Evolutionary conservation across 331 rosid species (phyloP), one percentile per base, ranked within the genome.

Genomic region (Prunus yedoensis): DNA sequence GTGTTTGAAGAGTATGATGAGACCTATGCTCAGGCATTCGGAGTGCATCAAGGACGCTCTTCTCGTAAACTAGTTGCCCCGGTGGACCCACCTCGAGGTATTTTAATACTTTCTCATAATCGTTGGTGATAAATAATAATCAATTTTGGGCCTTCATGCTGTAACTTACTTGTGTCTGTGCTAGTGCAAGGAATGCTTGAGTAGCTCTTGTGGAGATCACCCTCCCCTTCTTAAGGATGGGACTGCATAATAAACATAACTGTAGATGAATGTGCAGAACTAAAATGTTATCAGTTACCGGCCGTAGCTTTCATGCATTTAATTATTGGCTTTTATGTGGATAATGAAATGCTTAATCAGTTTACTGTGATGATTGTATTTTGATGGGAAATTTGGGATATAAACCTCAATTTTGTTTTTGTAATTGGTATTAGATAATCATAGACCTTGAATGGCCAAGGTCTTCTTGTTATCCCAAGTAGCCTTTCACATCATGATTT

Each of bases 11-110:
- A 95, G 78, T 82, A 73, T 75, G 99, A 95, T 72, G 99, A 89
- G 84, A 95, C 99, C 13, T 95, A 95, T 81, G 98, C 97, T 2
- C 91, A 95, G 86, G 99, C 99, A 18, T 95, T 95, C 77, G 96
- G 96, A 30, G 88, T 79, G 71, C 87, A 82, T 80, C 82, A 87
- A 0, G 74, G 78, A 5, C 93, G 94, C 15, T 74, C 88, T 43
- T 51, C 92, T n/a, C 88, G 83, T 43, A 71, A 73, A 27, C 86
- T 74, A 27, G 77, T 11, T 67, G 58, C 43, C 0, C 79, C 70
- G 8, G 43, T 35, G 43, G 43, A 35, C 8, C 50, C 70, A n/a
- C 4, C 98, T 74, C 87, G 81, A 85, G 97, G 97, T 89, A 91
- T 78, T 76, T 61, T 5, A 54, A 14, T 65, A 57, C 47, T 71